phyloP scores from a whole-genome alignment of 2,329 filamentous ascomycete species.

The Cordyceps farinosa region DNA sequence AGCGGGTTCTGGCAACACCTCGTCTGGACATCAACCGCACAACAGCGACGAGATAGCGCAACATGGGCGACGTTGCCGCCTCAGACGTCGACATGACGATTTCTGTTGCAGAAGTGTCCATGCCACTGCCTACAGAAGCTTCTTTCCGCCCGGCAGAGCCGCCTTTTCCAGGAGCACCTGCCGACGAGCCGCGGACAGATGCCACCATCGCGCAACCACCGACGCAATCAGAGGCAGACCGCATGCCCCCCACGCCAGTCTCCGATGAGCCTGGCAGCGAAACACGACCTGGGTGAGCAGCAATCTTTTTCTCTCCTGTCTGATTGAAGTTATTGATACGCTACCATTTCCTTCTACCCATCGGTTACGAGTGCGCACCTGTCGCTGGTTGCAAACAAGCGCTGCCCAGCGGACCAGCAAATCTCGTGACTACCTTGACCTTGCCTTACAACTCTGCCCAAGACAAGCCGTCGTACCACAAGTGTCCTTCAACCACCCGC shows the following conservation, averaged over 20 bases:
- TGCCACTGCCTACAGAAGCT: neutral
- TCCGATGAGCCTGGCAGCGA: constrained; percentile 3
- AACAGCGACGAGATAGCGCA: neutral
- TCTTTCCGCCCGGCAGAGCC: neutral
- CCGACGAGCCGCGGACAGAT: neutral
- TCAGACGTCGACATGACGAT: neutral
- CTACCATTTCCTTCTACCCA: neutral
- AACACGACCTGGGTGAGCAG: constrained; percentile 9
- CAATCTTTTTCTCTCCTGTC: neutral
- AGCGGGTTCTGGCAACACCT: neutral
- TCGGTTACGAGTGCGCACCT: neutral
- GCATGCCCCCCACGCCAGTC: constrained; percentile 9
- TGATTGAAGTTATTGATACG: neutral
- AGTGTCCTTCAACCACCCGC: neutral
- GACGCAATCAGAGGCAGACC: constrained; percentile 1
- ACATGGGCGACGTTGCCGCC: neutral
- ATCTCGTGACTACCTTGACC: constrained; percentile 6
- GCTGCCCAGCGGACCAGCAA: neutral
- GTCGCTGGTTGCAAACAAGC: constrained; percentile 3
- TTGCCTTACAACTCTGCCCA: neutral
- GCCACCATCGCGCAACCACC: neutral
- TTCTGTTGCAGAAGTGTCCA: neutral
- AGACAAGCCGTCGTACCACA: neutral
- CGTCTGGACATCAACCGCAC: neutral
- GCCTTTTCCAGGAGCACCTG: neutral